Evolutionary conservation across 345 rosid genomes (phyloP).

Genomic region (Populus deltoides): DNA sequence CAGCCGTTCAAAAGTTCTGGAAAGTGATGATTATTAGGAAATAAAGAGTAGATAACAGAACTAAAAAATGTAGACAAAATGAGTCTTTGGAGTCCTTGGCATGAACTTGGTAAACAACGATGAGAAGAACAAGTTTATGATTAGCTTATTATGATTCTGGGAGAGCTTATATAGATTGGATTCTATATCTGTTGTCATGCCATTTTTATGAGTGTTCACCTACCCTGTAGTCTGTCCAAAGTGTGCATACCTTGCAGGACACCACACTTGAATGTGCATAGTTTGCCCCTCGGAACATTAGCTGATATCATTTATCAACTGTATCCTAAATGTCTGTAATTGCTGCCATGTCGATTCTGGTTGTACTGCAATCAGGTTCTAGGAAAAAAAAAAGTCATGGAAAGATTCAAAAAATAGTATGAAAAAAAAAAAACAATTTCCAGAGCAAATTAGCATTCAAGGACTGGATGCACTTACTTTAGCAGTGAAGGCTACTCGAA

Average conservation of each 20-base stretch:
- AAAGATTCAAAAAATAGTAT: background rate
- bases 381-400: background rate
- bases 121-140: background rate
- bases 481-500: background rate
- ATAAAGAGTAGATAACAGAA: background rate
- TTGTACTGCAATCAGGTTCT: background rate
- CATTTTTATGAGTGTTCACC: background rate
- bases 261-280: background rate
- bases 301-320: background rate
- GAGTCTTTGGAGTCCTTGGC: background rate
- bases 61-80: background rate
- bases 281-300: background rate
- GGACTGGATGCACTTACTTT: background rate
- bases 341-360: background rate
- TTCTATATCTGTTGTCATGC: background rate
- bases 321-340: background rate
- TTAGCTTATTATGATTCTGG: background rate
- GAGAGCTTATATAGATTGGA: background rate
- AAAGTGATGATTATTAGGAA: background rate
- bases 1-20: background rate
- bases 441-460: background rate
- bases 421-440: background rate
- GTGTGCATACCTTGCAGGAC: background rate
- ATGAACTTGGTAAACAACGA: background rate
- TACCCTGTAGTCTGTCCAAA: background rate